Percentiles rank a stretch among this genome's conserved stretches.
phyloP scores from a whole-genome alignment of 2,329 filamentous ascomycete species.

The Chalaropsis thielavioides region DNA sequence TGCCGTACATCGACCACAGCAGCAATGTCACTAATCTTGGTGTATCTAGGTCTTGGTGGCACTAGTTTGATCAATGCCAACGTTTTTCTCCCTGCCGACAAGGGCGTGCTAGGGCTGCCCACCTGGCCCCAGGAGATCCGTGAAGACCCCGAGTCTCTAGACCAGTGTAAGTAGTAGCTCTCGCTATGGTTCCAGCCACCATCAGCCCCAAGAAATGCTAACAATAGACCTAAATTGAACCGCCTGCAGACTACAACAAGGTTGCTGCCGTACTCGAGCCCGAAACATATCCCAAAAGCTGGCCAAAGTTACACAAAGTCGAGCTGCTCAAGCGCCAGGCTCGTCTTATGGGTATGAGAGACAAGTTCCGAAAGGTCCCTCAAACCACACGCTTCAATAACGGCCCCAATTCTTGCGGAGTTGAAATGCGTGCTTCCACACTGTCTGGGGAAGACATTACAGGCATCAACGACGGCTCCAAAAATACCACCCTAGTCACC shows the following conservation, averaged over 20 bases:
- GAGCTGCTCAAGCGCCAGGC: constrained; percentile 44
- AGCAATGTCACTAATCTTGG: background rate
- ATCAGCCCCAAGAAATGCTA: background rate
- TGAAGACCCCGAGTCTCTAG: constrained; percentile 28
- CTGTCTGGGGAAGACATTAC: constrained; percentile 49
- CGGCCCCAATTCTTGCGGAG: constrained; percentile 47
- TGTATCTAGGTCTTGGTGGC: constrained; percentile 40
- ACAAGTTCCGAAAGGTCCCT: constrained; percentile 40
- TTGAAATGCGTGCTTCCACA: constrained; percentile 46
- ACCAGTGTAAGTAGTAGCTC: constrained; percentile 32
- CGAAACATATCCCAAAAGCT: constrained; percentile 40
- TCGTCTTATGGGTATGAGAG: constrained; percentile 32
- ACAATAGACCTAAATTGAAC: background rate
- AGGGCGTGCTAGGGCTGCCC: constrained; percentile 36
- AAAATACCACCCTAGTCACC: constrained; percentile 50
- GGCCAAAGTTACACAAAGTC: constrained; percentile 43
- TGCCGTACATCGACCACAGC: background rate
- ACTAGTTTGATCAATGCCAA: constrained; percentile 54
- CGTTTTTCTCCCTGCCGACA: constrained; percentile 47
- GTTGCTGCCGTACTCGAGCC: constrained; percentile 45
- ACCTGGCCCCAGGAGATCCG: constrained; percentile 47
- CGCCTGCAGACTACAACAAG: constrained; percentile 39
- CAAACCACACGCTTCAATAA: constrained; percentile 50
- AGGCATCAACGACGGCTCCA: constrained; percentile 53
- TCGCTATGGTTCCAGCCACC: background rate